Evolutionary conservation across 257 asterid species (phyloP).

Genomic region (Penstemon barbatus): DNA sequence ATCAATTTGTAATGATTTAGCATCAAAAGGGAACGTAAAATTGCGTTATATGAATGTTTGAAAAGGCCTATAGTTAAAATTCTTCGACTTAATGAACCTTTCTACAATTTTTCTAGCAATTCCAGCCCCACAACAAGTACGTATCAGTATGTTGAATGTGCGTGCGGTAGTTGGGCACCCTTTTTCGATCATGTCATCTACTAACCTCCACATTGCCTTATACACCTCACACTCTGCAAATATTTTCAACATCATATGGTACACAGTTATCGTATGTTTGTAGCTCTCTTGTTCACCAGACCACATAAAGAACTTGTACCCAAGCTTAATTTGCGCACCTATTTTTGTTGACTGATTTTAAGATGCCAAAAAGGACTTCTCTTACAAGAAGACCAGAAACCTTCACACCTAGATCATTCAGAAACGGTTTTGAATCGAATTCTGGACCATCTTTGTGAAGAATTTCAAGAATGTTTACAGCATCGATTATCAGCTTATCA

Average conservation of each 20-base stretch:
- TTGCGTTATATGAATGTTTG: conserved; percentile 77
- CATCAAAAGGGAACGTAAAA: conserved; percentile 66
- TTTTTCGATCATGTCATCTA: conserved; percentile 83
- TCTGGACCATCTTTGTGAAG: conserved; percentile 82
- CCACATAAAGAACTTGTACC: conserved; percentile 89
- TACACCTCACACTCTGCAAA: conserved; percentile 80
- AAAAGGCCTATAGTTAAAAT: conserved; percentile 83
- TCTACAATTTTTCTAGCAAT: conserved; percentile 82
- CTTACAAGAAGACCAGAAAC: conserved; percentile 86
- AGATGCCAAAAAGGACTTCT: conserved; percentile 73
- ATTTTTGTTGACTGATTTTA: conserved; percentile 56
- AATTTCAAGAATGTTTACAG: conserved; percentile 65
- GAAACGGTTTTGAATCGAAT: conserved; percentile 53
- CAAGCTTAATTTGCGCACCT: conserved; percentile 84
- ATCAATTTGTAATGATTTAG: conserved; percentile 69
- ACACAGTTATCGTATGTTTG: conserved; percentile 57
- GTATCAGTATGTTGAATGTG: conserved; percentile 80
- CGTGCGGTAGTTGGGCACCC: conserved; percentile 85
- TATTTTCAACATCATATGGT: conserved; percentile 77
- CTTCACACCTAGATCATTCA: conserved; percentile 53
- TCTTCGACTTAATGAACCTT: conserved; percentile 80
- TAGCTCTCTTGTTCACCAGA: conserved; percentile 77
- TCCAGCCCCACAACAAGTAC: conserved; percentile 91
- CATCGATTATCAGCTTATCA: conserved; percentile 51
- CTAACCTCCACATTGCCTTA: conserved; percentile 89